phyloP scores from a whole-genome alignment of 768 basidiomycete genomes.

The Agrocybe chaxingu region DNA sequence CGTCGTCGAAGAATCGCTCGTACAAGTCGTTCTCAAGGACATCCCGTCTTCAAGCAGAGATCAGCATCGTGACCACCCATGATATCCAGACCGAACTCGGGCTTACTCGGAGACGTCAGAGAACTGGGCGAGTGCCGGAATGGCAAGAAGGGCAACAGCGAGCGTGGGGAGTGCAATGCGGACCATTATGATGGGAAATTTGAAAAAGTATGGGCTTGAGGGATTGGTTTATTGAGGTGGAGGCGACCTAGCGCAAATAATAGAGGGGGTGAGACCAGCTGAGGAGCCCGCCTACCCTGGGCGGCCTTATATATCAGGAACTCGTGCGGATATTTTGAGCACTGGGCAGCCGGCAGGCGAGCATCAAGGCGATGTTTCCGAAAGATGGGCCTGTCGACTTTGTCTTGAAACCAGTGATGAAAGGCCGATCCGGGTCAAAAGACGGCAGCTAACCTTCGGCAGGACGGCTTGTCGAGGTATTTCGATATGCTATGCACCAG shows the following conservation, averaged over 20 bases:
- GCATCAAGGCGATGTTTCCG: too few species aligned
- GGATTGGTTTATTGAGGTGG: not conserved
- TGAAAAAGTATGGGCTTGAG: not conserved
- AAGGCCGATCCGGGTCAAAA: too few species aligned
- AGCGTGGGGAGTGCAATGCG: constrained; percentile 3
- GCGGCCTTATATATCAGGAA: not conserved
- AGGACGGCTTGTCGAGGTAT: too few species aligned
- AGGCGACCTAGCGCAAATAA: not conserved
- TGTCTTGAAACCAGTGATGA: too few species aligned
- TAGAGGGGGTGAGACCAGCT: constrained; percentile 12
- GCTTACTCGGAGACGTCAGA: constrained; percentile 5
- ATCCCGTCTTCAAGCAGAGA: not conserved
- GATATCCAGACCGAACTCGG: not conserved
- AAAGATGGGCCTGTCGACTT: too few species aligned
- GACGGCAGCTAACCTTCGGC: too few species aligned
- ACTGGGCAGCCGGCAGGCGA: too few species aligned
- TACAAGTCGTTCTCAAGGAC: constrained; percentile 2
- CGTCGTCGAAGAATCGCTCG: not conserved
- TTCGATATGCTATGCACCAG: too few species aligned
- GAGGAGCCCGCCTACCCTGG: not conserved
- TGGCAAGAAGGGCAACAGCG: constrained; percentile 4
- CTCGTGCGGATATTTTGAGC: too few species aligned
- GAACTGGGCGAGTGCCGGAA: constrained; percentile 4
- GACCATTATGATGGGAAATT: constrained; percentile 4
- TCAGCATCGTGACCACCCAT: not conserved